Evolutionary conservation across 2,329 filamentous ascomycete genomes (phyloP).

Genomic region (Fusarium sp.): DNA sequence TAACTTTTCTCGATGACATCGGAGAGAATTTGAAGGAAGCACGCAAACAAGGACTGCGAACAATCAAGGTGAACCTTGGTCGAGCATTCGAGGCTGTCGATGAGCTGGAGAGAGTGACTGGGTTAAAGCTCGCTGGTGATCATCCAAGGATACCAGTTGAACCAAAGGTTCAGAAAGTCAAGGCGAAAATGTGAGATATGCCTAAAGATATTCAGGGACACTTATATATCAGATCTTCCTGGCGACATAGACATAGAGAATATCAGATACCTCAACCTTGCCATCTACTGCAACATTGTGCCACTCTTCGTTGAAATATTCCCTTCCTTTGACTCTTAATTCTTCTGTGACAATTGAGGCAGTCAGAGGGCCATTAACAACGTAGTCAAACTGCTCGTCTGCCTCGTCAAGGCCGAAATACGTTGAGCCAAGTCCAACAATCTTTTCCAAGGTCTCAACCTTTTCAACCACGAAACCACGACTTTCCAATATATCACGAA

Average conservation of each 20-base stretch:
- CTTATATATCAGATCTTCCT: conserved; percentile 20
- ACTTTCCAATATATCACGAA: conserved; percentile 43
- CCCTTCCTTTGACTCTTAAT: conserved; percentile 40
- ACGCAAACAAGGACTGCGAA: conserved; percentile 78
- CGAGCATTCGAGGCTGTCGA: conserved; percentile 83
- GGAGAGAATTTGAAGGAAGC: conserved; percentile 91
- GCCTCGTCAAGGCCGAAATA: conserved; percentile 44
- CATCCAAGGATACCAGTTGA: conserved; percentile 63
- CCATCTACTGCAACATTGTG: conserved; percentile 46
- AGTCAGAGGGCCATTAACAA: conserved; percentile 39
- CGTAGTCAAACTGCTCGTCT: conserved; percentile 47
- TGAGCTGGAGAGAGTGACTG: conserved; percentile 81
- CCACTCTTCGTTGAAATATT: conserved; percentile 49
- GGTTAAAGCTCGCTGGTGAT: conserved; percentile 69
- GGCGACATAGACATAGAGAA: conserved; percentile 49
- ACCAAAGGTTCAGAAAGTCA: conserved; percentile 50
- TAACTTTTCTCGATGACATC: conserved; percentile 94
- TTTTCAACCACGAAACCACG: conserved; percentile 47
- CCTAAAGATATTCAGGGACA: no score
- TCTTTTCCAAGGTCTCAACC: conserved; percentile 43
- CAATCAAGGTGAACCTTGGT: conserved; percentile 86
- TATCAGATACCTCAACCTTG: conserved; percentile 45
- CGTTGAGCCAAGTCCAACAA: conserved; percentile 38
- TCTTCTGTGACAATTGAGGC: conserved; percentile 33
- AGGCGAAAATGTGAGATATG: conserved; percentile 56